phyloP scores from a whole-genome alignment of 768 basidiomycete species.

The Rhizopogon roseolus region DNA sequence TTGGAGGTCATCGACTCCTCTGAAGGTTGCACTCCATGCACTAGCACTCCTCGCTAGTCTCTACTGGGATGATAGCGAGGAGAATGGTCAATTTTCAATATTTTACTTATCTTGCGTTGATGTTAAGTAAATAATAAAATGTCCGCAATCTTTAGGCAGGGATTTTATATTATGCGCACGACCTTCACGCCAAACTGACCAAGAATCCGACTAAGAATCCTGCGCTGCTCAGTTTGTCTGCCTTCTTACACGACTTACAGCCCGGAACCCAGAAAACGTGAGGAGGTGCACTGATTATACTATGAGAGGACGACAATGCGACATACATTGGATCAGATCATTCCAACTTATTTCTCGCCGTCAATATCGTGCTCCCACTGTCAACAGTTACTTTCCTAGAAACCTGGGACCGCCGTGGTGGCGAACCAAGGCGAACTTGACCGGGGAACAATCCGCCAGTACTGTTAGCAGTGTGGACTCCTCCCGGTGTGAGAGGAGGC shows the following conservation, averaged over 20 bases:
- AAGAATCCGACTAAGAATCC: too few species aligned
- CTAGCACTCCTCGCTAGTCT: too few species aligned
- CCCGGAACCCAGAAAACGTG: background rate
- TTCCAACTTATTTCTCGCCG: slow-evolving; percentile 9
- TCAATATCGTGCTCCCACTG: slow-evolving; percentile 12
- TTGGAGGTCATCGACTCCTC: background rate
- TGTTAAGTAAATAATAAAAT: too few species aligned
- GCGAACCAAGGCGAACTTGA: slow-evolving; percentile 36
- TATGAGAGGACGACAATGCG: background rate
- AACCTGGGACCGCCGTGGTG: slow-evolving; percentile 30
- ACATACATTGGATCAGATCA: background rate
- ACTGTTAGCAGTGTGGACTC: slow-evolving; percentile 14
- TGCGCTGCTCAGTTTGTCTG: too few species aligned
- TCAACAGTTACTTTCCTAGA: slow-evolving; percentile 4
- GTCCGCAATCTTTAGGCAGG: too few species aligned
- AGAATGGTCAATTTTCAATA: background rate
- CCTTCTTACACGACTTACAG: too few species aligned
- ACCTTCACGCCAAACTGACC: too few species aligned
- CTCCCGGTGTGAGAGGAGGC: slow-evolving; percentile 20
- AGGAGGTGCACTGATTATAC: background rate
- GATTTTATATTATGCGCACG: too few species aligned
- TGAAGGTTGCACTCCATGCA: background rate
- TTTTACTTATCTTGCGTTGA: background rate
- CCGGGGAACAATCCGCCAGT: slow-evolving; percentile 19
- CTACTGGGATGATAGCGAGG: background rate